Conservation (phyloP, 768 basidiomycete genomes). For the Mycena galericulata region DNA sequence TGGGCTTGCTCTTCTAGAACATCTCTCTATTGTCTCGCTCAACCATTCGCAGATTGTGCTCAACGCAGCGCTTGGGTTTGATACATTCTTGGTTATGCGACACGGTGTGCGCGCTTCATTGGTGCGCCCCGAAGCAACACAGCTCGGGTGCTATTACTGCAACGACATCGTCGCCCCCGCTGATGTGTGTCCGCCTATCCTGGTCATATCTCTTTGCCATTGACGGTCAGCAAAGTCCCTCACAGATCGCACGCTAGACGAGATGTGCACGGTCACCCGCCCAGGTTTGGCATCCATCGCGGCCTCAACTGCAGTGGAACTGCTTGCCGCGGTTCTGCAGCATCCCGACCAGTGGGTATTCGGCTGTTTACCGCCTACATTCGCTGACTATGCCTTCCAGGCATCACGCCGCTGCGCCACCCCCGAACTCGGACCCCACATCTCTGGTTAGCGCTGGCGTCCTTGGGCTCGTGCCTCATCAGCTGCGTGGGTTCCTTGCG, state of each 20-base stretch:
- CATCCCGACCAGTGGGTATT: conserved; percentile 84
- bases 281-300: conserved; percentile 96
- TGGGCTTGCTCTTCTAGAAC: conserved; percentile 38
- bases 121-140: conserved; percentile 41
- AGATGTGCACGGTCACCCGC: conserved; percentile 99
- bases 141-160: conserved; percentile 96
- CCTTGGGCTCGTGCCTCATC: conserved; percentile 93
- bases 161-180: conserved; percentile 97
- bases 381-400: conserved; percentile 35
- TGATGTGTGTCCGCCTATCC: conserved; percentile 69
- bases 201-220: background rate
- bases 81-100: conserved; percentile 96
- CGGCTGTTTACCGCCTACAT: background rate
- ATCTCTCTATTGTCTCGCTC: background rate
- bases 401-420: conserved; percentile 76
- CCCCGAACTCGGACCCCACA: conserved; percentile 51
- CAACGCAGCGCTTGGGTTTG: conserved; percentile 96
- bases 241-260: conserved; percentile 95
- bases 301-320: conserved; percentile 90
- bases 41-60: conserved; percentile 75
- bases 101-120: conserved; percentile 77
- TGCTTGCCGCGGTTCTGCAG: conserved; percentile 89
- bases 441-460: conserved; percentile 57
- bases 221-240: conserved; percentile 46
- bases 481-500: conserved; percentile 89